Conservation (phyloP, 2,329 filamentous ascomycete genomes). For the Claviceps capensis region DNA sequence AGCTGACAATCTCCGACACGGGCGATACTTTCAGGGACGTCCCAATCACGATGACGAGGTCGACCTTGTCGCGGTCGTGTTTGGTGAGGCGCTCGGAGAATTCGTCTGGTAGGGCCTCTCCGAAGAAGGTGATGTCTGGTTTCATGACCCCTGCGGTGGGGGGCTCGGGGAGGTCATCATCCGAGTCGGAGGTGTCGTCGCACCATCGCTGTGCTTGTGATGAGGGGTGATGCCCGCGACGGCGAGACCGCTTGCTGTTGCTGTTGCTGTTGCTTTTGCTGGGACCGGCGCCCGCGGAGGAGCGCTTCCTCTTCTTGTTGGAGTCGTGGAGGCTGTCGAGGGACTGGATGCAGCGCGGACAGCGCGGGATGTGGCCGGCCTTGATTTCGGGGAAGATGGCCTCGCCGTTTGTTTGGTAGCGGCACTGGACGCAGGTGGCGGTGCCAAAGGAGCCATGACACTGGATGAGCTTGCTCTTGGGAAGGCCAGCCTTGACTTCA, state of each 20-base stretch:
- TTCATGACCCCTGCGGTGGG: constrained; percentile 73
- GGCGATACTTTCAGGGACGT: constrained; percentile 93
- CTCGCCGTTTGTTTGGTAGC: constrained; percentile 58
- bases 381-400: constrained; percentile 69
- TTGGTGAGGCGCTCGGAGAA: constrained; percentile 74
- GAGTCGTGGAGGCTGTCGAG: constrained; percentile 23
- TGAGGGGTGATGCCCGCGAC: too few species aligned
- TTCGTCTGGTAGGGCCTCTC: constrained; percentile 71
- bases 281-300: constrained; percentile 19
- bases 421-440: constrained; percentile 76
- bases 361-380: constrained; percentile 62
- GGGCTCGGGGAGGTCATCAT: constrained; percentile 45
- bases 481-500: constrained; percentile 74
- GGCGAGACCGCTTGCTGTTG: too few species aligned
- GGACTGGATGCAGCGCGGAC: constrained; percentile 51
- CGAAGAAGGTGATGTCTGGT: constrained; percentile 97
- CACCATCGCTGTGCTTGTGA: constrained; percentile 13
- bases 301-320: constrained; percentile 29
- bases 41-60: constrained; percentile 90
- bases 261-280: not conserved
- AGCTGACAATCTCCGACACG: constrained; percentile 80
- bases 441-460: constrained; percentile 95
- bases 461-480: constrained; percentile 72
- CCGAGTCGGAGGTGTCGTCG: constrained; percentile 28
- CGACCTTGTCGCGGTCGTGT: constrained; percentile 65